These are phyloP conservation scores for Datura wrightii DNA, from an alignment of 257 asterid genomes.

Conservation along the genomic window DNA sequence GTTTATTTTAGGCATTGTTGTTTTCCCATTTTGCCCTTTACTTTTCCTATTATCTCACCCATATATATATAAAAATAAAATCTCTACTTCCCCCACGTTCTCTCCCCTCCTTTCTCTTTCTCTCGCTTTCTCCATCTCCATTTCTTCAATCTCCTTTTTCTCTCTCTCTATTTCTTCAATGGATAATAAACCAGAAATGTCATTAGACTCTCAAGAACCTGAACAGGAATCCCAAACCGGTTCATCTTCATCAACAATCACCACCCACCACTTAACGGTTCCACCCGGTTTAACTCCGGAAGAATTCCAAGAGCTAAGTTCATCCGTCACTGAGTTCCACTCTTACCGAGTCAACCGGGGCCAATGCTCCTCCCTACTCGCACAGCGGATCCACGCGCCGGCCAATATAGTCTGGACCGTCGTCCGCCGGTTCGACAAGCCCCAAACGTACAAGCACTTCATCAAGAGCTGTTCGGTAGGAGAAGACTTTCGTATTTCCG, in stretches of 20 bases:
- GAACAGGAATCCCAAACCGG: neutral
- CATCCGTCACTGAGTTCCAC: slow-evolving; percentile 61
- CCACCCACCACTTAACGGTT: slow-evolving; percentile 31
- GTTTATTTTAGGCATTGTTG: too few species aligned
- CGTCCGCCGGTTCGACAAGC: slow-evolving; percentile 80
- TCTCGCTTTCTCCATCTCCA: slow-evolving; percentile 16
- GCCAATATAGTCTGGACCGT: slow-evolving; percentile 64
- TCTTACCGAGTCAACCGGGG: slow-evolving; percentile 59
- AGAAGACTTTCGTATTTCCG: slow-evolving; percentile 47
- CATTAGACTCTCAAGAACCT: neutral
- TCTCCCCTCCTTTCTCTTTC: slow-evolving; percentile 3
- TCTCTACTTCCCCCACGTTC: neutral
- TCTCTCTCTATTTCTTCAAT: neutral
- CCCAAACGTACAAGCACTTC: slow-evolving; percentile 90
- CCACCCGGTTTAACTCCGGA: slow-evolving; percentile 60
- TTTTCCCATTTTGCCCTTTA: neutral
- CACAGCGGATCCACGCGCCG: slow-evolving; percentile 76
- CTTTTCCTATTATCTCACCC: neutral
- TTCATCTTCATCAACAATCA: slow-evolving; percentile 18
- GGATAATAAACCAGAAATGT: slow-evolving; percentile 7
- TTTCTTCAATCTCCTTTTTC: neutral
- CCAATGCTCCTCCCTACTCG: slow-evolving; percentile 79
- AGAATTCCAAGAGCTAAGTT: slow-evolving; percentile 72
- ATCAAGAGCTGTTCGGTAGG: slow-evolving; percentile 77
- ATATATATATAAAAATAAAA: slow-evolving; percentile 10